phyloP scores from a whole-genome alignment of 768 basidiomycete genomes.

The Jaapia argillacea region DNA sequence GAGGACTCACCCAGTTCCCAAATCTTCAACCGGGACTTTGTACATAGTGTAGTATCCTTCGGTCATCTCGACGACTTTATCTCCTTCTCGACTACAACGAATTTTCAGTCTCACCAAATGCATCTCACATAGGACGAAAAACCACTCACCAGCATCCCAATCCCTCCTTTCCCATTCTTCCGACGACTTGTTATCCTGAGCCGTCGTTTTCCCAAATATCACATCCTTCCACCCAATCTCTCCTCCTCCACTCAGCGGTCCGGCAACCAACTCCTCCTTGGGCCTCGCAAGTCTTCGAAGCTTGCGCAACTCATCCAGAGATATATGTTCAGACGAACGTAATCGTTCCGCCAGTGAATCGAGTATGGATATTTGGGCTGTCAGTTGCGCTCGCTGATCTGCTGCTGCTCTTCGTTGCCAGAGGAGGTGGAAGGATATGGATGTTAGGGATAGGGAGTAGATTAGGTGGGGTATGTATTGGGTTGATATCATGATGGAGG shows the following conservation, averaged over 20 bases:
- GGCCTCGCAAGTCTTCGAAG: not conserved
- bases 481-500: not conserved
- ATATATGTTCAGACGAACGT: not conserved
- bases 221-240: slow-evolving; percentile 40
- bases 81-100: too few relatives aligned
- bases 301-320: not conserved
- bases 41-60: too few relatives aligned
- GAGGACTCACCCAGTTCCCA: too few relatives aligned
- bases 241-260: slow-evolving; percentile 8
- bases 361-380: slow-evolving; percentile 35
- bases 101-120: too few relatives aligned
- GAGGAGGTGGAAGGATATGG: slow-evolving; percentile 49
- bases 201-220: slow-evolving; percentile 33
- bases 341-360: not conserved
- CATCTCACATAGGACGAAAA: too few relatives aligned
- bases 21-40: too few relatives aligned
- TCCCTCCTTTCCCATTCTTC: too few relatives aligned
- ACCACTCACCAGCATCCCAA: too few relatives aligned
- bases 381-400: slow-evolving; percentile 37
- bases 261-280: slow-evolving; percentile 4
- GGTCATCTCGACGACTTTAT: too few relatives aligned
- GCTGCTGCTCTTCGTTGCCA: slow-evolving; percentile 30
- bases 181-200: too few relatives aligned
- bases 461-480: slow-evolving; percentile 44
- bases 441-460: slow-evolving; percentile 45